A percentile compares a stretch with the other conserved stretches of the same genome.
These are phyloP conservation scores for Geosmithia morbida DNA, from an alignment of 2,329 filamentous ascomycete genomes.

Conservation along the genomic window DNA sequence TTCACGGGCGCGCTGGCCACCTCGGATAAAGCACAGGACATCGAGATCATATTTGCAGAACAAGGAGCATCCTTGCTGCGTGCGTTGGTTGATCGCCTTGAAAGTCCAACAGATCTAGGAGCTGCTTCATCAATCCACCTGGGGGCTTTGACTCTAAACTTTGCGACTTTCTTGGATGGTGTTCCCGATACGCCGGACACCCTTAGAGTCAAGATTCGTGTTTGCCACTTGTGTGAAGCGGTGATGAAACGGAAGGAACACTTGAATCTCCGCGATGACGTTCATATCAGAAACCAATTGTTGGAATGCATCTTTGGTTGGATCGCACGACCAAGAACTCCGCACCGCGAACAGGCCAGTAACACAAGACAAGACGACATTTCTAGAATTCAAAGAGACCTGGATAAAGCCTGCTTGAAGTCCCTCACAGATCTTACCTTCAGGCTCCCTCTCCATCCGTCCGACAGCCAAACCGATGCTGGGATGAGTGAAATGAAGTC, in stretches of 20 bases:
- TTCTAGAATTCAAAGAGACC: constrained; percentile 43
- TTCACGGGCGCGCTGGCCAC: constrained; percentile 41
- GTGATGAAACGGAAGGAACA: constrained; percentile 54
- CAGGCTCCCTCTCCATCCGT: constrained; percentile 50
- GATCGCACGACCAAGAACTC: constrained; percentile 47
- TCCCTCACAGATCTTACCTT: constrained; percentile 53
- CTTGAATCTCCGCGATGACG: constrained; percentile 52
- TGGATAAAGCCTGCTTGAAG: constrained; percentile 51
- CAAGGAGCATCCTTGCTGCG: constrained; percentile 50
- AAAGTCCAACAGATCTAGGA: constrained; percentile 47
- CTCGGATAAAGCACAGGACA: constrained; percentile 37
- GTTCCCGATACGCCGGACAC: constrained; percentile 39
- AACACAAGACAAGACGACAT: constrained; percentile 40
- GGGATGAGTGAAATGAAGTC: constrained; percentile 55
- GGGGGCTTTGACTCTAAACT: constrained; percentile 47
- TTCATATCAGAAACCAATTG: constrained; percentile 53
- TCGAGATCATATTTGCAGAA: constrained; percentile 51
- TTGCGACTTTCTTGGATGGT: constrained; percentile 51
- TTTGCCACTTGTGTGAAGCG: constrained; percentile 52
- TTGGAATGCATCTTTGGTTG: constrained; percentile 55
- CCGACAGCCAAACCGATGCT: constrained; percentile 50
- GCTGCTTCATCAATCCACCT: constrained; percentile 50
- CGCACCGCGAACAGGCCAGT: constrained; percentile 25
- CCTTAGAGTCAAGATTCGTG: constrained; percentile 52
- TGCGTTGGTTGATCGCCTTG: constrained; percentile 48